Conservation (phyloP, 495 filamentous ascomycete genomes). For the Tirmania nivea region DNA sequence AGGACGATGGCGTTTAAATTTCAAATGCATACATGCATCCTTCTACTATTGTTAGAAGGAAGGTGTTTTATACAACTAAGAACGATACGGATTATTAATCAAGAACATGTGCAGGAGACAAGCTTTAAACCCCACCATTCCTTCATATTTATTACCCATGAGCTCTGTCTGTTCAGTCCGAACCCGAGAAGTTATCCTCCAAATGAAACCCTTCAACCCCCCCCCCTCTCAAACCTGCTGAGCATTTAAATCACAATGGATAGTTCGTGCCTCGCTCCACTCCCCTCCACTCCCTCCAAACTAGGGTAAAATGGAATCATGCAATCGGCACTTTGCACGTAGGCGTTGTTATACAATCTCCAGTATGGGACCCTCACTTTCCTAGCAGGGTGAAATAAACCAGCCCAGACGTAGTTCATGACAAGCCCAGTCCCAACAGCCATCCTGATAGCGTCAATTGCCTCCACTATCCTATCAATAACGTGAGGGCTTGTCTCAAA, state of each 20-base stretch:
- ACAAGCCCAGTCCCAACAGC: constrained; percentile 76
- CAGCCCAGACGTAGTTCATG: constrained; percentile 96
- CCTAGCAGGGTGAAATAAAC: constrained; percentile 85
- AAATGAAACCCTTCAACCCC: too few species aligned
- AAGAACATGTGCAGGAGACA: too few species aligned
- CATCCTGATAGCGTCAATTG: constrained; percentile 89
- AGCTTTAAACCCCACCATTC: too few species aligned
- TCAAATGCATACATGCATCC: too few species aligned
- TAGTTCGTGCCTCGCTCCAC: constrained; percentile 52
- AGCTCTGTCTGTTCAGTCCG: too few species aligned
- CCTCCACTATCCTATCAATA: constrained; percentile 91
- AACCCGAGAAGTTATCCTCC: too few species aligned
- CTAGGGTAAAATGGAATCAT: constrained; percentile 92
- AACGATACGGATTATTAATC: too few species aligned
- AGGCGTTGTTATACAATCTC: constrained; percentile 91
- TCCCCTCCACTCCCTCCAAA: constrained; percentile 43
- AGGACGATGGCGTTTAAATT: too few species aligned
- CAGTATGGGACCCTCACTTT: constrained; percentile 88
- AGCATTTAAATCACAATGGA: constrained; percentile 48
- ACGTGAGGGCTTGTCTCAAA: constrained; percentile 98
- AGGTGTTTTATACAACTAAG: too few species aligned
- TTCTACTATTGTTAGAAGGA: too few species aligned
- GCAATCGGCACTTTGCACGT: constrained; percentile 76
- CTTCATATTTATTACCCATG: too few species aligned
- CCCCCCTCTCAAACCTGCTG: too few species aligned